phyloP scores from a whole-genome alignment of 257 asterid genomes.

The Solanum bukasovii region DNA sequence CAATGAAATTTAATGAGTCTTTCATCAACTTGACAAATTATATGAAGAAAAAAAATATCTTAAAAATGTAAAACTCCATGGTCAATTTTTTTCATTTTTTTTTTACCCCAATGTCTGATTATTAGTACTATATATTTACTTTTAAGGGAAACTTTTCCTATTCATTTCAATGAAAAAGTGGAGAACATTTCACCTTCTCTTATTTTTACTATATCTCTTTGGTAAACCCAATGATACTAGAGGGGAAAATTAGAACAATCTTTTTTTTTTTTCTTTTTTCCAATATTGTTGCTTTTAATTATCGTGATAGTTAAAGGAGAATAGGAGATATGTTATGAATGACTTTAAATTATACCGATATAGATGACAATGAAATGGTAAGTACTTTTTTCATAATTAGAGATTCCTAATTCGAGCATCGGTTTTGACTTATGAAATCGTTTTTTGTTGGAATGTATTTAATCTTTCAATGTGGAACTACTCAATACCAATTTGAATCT shows the following conservation, averaged over 20 bases:
- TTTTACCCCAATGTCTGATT: not conserved
- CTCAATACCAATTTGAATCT: accelerated
- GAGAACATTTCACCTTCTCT: not conserved
- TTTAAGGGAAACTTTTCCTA: not conserved
- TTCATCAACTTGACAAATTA: not conserved
- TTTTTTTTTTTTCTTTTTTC: not conserved
- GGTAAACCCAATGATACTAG: not conserved
- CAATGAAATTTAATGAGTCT: not conserved
- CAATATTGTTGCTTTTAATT: not conserved
- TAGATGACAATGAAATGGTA: not conserved
- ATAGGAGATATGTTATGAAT: not conserved
- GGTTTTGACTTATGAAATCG: accelerated
- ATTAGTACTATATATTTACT: not conserved
- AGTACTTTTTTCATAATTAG: not conserved
- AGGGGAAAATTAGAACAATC: not conserved
- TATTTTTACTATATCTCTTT: not conserved
- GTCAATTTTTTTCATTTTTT: not conserved
- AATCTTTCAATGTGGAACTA: not conserved
- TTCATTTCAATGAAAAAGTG: not conserved
- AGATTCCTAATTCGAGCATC: not conserved
- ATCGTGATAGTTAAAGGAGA: not conserved
- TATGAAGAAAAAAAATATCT: not conserved
- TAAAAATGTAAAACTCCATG: not conserved
- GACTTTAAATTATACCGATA: not conserved
- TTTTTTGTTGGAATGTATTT: not conserved